Evolutionary conservation across 2,329 filamentous ascomycete species (phyloP), one percentile per base, ranked within the genome.

Genomic region (Aureobasidium sp.): DNA sequence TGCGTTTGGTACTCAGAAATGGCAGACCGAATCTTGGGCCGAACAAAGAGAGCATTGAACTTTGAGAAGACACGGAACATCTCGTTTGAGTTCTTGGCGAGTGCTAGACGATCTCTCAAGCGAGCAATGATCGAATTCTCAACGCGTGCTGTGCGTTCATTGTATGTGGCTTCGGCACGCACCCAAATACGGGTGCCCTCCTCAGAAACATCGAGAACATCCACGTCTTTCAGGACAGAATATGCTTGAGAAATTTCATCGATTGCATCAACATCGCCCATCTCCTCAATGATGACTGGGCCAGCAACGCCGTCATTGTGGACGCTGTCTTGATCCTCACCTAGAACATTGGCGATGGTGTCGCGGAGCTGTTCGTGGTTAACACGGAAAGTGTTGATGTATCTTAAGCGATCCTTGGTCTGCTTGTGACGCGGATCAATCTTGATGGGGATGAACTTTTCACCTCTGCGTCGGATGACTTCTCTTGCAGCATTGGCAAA

Each of bases 21-120:
- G 61, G 94, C 95, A 67, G 95, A 92, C 67, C 94, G 88, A 77
- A 99, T 97, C 81, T 99, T 99, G n/a, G 94, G 94, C 64, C 94
- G 87, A 62, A 99, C 93, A 69, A 99, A 96, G 34, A 99, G 86
- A 1, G 94, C 94, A 73, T 99, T 99, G 83, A 99, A 99, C 73
- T 97, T 97, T 59, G 94, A 97, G 74, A 99, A 99, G 65, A 99
- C 94, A 61, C 95, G 89, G 75, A 99, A 99, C 94, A 99, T 99
- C 76, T 99, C 95, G 72, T 96, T 97, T 44, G 94, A 94, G 65
- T 91, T 96, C 80, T 96, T 97, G 13, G 94, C 93, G 7, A 91
- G 96, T 15, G 92, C 94, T 62, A 99, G 82, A 63, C 94, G 89
- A 75, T 99, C 94, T 70, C 94, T 85, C 36, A 99, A 81, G 60